phyloP scores from a whole-genome alignment of 805 yeast species.

The Candida sphagnicola region DNA sequence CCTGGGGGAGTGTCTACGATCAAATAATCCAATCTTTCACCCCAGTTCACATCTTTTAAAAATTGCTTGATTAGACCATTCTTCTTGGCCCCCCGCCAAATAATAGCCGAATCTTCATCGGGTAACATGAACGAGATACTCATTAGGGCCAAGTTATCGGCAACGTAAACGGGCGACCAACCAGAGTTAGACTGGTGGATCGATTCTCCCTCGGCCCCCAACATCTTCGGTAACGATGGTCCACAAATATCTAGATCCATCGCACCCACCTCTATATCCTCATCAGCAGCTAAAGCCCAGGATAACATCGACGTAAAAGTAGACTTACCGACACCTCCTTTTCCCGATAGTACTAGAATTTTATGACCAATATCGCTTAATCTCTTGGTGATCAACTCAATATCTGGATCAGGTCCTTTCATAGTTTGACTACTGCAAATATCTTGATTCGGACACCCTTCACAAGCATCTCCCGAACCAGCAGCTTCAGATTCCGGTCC shows the following conservation, averaged over 20 bases:
- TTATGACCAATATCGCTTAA: conserved; percentile 70
- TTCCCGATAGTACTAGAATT: conserved; percentile 71
- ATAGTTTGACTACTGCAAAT: conserved; percentile 82
- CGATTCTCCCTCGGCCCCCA: conserved; percentile 84
- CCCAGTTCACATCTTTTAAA: conserved; percentile 95
- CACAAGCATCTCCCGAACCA: conserved; percentile 91
- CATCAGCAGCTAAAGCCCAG: conserved; percentile 88
- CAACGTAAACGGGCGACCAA: conserved; percentile 95
- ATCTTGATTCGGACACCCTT: conserved; percentile 89
- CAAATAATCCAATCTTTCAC: conserved; percentile 69
- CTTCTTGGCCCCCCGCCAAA: conserved; percentile 98
- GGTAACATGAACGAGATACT: conserved; percentile 95
- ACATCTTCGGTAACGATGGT: conserved; percentile 91
- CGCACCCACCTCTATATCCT: conserved; percentile 83
- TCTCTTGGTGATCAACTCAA: conserved; percentile 68
- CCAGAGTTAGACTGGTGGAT: conserved; percentile 89
- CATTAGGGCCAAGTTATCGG: conserved; percentile 93
- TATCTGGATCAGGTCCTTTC: conserved; percentile 94
- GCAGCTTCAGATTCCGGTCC: conserved; percentile 95
- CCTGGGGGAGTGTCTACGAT: conserved; percentile 98
- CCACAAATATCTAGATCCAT: conserved; percentile 98
- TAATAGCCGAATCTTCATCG: conserved; percentile 85
- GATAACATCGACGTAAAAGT: conserved; percentile 95
- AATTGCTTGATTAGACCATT: conserved; percentile 91
- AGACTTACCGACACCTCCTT: conserved; percentile 97